Evolutionary conservation across 805 yeast genomes (phyloP).

Genomic region (Yarrowia porcina): DNA sequence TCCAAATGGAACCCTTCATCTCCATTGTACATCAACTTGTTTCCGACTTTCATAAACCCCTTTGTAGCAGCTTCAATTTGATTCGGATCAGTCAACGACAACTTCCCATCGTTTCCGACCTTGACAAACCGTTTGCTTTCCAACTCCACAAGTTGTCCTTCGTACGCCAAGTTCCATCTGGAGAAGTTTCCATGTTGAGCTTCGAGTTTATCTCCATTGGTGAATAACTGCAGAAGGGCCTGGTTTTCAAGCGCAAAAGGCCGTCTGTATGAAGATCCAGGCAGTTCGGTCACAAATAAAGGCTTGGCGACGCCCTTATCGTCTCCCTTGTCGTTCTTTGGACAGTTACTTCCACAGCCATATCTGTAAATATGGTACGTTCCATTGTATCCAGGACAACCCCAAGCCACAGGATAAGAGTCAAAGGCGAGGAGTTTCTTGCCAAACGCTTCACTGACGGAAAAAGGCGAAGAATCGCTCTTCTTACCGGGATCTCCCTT

Average conservation of each 20-base stretch:
- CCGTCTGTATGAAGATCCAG: background rate
- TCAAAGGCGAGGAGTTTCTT: background rate
- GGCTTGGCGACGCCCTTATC: constrained; percentile 1
- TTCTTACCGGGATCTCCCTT: background rate
- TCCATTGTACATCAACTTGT: background rate
- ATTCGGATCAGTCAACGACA: background rate
- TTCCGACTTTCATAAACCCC: constrained; percentile 1
- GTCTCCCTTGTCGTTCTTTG: background rate
- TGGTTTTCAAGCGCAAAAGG: background rate
- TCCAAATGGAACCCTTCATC: background rate
- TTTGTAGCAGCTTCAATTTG: background rate
- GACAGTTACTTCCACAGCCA: background rate
- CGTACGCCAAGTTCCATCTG: background rate
- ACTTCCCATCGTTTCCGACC: background rate
- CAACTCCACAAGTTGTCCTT: background rate
- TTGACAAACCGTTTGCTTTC: background rate
- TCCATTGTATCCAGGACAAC: constrained; percentile 6
- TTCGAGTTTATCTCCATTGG: background rate
- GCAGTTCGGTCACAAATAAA: background rate
- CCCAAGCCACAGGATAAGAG: constrained; percentile 5
- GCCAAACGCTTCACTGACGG: background rate
- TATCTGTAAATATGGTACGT: background rate
- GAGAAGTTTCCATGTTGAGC: background rate
- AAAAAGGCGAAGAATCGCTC: background rate
- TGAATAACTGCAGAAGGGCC: background rate